phyloP scores from a whole-genome alignment of 2,329 filamentous ascomycete species.

The Epichloe gansuensis region DNA sequence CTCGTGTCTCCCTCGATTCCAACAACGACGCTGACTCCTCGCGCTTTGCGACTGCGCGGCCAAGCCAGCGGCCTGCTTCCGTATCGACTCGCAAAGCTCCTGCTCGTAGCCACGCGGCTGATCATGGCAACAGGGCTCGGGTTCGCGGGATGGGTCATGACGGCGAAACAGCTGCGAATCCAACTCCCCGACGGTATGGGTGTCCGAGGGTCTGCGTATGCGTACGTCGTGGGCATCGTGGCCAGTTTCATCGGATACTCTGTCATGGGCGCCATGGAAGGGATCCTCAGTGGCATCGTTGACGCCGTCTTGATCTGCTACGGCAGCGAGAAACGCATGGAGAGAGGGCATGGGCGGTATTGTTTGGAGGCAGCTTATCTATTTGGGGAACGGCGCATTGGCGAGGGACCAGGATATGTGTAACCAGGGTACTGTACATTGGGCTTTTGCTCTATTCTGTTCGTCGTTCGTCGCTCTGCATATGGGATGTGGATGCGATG shows the following conservation, averaged over 20 bases:
- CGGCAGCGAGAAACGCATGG: constrained; percentile 71
- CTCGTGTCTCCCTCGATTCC: constrained; percentile 64
- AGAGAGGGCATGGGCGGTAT: constrained; percentile 59
- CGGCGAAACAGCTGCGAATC: constrained; percentile 65
- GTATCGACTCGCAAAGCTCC: constrained; percentile 80
- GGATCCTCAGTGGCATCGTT: constrained; percentile 73
- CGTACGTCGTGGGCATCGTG: constrained; percentile 85
- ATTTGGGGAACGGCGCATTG: constrained; percentile 54
- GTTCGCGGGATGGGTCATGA: constrained; percentile 94
- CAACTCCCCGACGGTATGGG: constrained; percentile 39
- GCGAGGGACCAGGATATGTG: constrained; percentile 8
- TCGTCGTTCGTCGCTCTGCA: neutral
- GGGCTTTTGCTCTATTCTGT: neutral
- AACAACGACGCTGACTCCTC: constrained; percentile 57
- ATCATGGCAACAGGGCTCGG: constrained; percentile 85
- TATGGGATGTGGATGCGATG: neutral
- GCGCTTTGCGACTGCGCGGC: constrained; percentile 32
- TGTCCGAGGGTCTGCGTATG: constrained; percentile 74
- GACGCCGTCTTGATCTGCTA: constrained; percentile 89
- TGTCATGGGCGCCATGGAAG: constrained; percentile 81
- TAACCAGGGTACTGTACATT: neutral
- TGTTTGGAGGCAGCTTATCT: constrained; percentile 85
- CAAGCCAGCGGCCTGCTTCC: constrained; percentile 53
- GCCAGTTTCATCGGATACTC: constrained; percentile 94
- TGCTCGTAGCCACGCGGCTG: constrained; percentile 81